Conservation (phyloP, 768 basidiomycete genomes). For the Gyrodon lividus region DNA sequence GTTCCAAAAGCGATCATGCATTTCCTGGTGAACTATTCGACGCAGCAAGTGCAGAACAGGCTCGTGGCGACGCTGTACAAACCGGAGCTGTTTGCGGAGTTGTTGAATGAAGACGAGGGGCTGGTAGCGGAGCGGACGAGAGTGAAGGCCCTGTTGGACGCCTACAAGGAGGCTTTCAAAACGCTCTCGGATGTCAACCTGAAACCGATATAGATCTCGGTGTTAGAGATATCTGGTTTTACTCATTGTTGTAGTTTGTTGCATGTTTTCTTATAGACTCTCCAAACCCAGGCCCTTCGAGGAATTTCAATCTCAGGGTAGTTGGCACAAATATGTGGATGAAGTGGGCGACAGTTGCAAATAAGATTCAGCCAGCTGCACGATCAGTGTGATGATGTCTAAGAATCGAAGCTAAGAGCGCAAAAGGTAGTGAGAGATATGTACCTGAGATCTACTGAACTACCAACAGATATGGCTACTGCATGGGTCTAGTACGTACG, state of each 20-base stretch:
- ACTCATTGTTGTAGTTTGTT: neutral
- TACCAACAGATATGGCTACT: slow-evolving; percentile 19
- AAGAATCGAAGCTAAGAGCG: neutral
- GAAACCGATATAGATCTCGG: slow-evolving; percentile 48
- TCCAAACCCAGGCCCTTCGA: neutral
- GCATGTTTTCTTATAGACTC: neutral
- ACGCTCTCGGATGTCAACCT: slow-evolving; percentile 80
- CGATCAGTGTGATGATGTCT: neutral
- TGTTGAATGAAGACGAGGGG: slow-evolving; percentile 94
- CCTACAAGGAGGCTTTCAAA: slow-evolving; percentile 93
- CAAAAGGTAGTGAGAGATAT: slow-evolving; percentile 7
- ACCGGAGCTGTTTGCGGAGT: slow-evolving; percentile 85
- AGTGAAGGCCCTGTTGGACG: slow-evolving; percentile 92
- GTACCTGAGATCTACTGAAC: slow-evolving; percentile 3
- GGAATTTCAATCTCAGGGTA: too few relatives aligned
- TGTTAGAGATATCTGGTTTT: neutral
- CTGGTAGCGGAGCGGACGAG: slow-evolving; percentile 90
- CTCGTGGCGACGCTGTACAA: slow-evolving; percentile 94
- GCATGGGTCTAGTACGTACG: slow-evolving; percentile 23
- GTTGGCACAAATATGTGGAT: too few relatives aligned
- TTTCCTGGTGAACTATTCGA: slow-evolving; percentile 93
- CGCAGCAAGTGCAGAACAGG: slow-evolving; percentile 94
- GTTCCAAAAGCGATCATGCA: slow-evolving; percentile 99
- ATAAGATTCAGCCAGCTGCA: neutral
- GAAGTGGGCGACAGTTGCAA: neutral